Base-by-base conservation (phyloP, 2,329 filamentous ascomycete species). In the Botrytis pseudocinerea region DNA sequence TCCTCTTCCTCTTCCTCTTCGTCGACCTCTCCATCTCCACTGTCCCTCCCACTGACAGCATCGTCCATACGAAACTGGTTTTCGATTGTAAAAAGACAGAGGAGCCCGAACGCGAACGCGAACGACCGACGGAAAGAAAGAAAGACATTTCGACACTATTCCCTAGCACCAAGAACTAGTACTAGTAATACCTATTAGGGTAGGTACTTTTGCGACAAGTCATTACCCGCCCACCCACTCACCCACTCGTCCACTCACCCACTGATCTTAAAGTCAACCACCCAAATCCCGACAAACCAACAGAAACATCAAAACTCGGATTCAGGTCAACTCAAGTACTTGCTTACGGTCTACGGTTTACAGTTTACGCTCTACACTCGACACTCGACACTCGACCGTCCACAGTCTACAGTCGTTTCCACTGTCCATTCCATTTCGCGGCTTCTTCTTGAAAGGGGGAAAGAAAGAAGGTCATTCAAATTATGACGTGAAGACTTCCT, bases 401-500 rank as follows among this genome's bases (percentile, higher is more conserved):
- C 6, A 20, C 44, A 46, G 1, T 46, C 18, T 20, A 46, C 51
- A 18, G 25, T 54, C 51, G n/a, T 48, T 42, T 42, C 42, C 32
- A 32, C 42, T 38, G 28, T 35, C 54, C 16, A 40, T 40, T 51
- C 25, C 8, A 66, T 28, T 14, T 44, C 25, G 25, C 51, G 12
- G 28, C 7, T 44, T 44, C 40, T 63, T 63, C n/a, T 51, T 38
- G 8, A 28, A 54, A 54, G 46, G 18, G 46, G 64, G 46, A 66
- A 66, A 48, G 42, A 48, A 44, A 65, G 42, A 65, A 48, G 51
- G 38, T 2, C 64, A 14, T 66, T 38, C 64, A 28, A 66, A 66
- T 48, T 40, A 66, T 66, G 64, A 66, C 64, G 64, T 66, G 64
- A 66, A 35, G 64, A 54, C 64, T 66, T 66, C 38, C 64, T 66